These are phyloP conservation scores for Monosporascus sp. DNA, from an alignment of 2,329 filamentous ascomycete species.

Conservation along the genomic window DNA sequence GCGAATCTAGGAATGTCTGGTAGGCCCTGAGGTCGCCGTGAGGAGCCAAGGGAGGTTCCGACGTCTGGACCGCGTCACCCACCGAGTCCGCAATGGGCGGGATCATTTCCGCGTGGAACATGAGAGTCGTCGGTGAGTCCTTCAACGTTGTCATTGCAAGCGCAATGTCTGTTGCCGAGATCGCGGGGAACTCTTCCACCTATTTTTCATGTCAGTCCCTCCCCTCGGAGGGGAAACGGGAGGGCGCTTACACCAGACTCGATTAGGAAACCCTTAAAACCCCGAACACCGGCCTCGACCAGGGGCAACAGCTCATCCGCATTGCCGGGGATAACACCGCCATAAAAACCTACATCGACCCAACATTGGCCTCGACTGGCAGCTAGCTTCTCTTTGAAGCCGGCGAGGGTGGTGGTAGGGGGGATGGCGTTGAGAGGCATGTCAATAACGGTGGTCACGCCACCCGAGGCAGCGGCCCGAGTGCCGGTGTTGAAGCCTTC, in stretches of 20 bases:
- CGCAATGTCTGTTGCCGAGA: slow-evolving; percentile 73
- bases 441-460: slow-evolving; percentile 93
- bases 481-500: slow-evolving; percentile 97
- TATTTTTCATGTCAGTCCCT: slow-evolving; percentile 30
- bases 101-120: slow-evolving; percentile 99
- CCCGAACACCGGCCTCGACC: slow-evolving; percentile 79
- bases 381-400: slow-evolving; percentile 77
- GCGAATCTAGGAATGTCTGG: slow-evolving; percentile 84
- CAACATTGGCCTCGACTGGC: slow-evolving; percentile 87
- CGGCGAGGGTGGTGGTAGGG: slow-evolving; percentile 82
- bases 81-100: slow-evolving; percentile 79
- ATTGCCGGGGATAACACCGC: slow-evolving; percentile 90
- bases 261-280: slow-evolving; percentile 97
- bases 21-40: slow-evolving; percentile 72
- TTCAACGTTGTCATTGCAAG: slow-evolving; percentile 77
- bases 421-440: slow-evolving; percentile 98
- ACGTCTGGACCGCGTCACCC: slow-evolving; percentile 68
- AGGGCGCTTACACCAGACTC: slow-evolving; percentile 77
- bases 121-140: slow-evolving; percentile 79
- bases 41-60: slow-evolving; percentile 64
- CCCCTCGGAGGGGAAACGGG: neutral
- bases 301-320: slow-evolving; percentile 70
- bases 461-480: slow-evolving; percentile 86
- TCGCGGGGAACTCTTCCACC: slow-evolving; percentile 93
- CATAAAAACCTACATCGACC: slow-evolving; percentile 99